Percentiles rank a stretch among this genome's conserved stretches.
Conservation (phyloP, 2,329 filamentous ascomycete species). For the Sarocladium kiliense region DNA sequence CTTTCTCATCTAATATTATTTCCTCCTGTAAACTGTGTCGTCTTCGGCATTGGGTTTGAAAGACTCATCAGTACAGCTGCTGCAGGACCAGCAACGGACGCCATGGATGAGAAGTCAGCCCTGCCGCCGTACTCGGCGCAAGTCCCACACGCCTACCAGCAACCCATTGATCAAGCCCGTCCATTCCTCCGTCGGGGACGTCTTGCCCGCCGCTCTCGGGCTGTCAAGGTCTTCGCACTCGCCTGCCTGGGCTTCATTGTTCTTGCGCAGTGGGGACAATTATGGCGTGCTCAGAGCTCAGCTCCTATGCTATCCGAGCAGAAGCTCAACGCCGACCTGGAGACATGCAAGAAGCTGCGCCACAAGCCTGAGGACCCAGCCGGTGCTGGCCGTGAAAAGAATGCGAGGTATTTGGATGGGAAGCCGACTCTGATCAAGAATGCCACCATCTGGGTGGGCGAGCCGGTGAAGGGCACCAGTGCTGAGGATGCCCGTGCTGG, state of each 20-base stretch:
- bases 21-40: no score
- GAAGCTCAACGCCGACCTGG: conserved; percentile 48
- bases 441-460: conserved; percentile 62
- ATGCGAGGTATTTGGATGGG: conserved; percentile 55
- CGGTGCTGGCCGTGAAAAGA: conserved; percentile 51
- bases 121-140: conserved; percentile 10
- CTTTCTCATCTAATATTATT: no score
- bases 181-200: conserved; percentile 17
- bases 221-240: conserved; percentile 36
- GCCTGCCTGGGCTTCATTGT: conserved; percentile 46
- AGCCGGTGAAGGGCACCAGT: conserved; percentile 46
- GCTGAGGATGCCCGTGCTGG: conserved; percentile 50
- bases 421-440: conserved; percentile 60
- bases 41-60: no score
- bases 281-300: conserved; percentile 22
- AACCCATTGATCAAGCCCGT: background rate
- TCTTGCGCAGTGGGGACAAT: conserved; percentile 43
- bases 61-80: no score
- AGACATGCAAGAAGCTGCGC: conserved; percentile 50
- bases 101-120: conserved; percentile 13
- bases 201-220: conserved; percentile 36
- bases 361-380: conserved; percentile 50
- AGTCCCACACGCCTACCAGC: background rate
- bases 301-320: conserved; percentile 33
- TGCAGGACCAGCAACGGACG: no score